These are phyloP conservation scores for Gnomoniopsis smithogilvyi DNA, from an alignment of 2,329 filamentous ascomycete species.

Conservation along the genomic window DNA sequence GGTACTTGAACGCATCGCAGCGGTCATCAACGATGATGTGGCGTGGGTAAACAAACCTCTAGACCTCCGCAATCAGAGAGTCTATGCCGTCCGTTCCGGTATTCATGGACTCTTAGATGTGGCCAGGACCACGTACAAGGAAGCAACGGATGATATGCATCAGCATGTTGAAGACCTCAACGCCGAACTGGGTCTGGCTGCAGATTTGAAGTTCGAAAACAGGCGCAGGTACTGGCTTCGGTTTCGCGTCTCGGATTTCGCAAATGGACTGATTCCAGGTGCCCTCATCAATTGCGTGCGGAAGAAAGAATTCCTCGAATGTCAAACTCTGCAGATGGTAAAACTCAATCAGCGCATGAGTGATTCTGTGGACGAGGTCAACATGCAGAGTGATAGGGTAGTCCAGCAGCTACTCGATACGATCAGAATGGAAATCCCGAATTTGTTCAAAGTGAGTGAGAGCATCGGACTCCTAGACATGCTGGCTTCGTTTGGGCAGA, in stretches of 20 bases:
- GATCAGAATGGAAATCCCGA: conserved; percentile 69
- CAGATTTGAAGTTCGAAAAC: conserved; percentile 73
- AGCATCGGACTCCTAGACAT: conserved; percentile 85
- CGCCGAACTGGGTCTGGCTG: conserved; percentile 58
- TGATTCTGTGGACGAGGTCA: conserved; percentile 78
- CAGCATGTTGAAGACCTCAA: conserved; percentile 56
- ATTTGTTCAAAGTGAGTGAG: conserved; percentile 81
- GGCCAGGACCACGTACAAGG: conserved; percentile 84
- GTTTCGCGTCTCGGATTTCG: conserved; percentile 60
- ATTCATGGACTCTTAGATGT: conserved; percentile 86
- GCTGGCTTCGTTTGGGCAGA: conserved; percentile 71
- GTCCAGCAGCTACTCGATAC: conserved; percentile 68
- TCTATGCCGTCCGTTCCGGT: conserved; percentile 53
- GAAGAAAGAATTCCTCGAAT: conserved; percentile 77
- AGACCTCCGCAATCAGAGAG: conserved; percentile 81
- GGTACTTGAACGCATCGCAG: conserved; percentile 62
- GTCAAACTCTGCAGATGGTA: conserved; percentile 79
- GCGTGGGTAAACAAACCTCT: conserved; percentile 74
- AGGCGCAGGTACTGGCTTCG: conserved; percentile 77
- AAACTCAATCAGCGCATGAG: conserved; percentile 77
- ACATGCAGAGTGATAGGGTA: conserved; percentile 76
- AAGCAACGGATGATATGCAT: conserved; percentile 70
- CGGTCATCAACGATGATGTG: conserved; percentile 77
- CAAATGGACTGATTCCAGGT: conserved; percentile 57
- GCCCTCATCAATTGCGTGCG: conserved; percentile 74